These are phyloP conservation scores for Bauhinia variegata DNA, from an alignment of 306 rosid species.

Conservation along the genomic window DNA sequence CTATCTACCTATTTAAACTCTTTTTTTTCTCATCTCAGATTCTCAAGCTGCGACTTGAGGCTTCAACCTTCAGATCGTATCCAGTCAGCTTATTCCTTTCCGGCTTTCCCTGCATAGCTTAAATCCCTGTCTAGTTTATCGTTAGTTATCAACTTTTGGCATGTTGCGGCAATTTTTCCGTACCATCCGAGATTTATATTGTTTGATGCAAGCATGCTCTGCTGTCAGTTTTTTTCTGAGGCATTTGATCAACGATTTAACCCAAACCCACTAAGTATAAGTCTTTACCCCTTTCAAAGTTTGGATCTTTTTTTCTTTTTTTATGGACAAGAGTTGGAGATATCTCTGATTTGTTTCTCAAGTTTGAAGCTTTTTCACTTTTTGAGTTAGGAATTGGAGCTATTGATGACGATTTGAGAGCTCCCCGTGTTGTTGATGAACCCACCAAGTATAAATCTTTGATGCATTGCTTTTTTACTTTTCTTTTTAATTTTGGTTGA, in stretches of 20 bases:
- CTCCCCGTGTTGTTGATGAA: no score
- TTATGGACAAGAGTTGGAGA: no score
- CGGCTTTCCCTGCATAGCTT: no score
- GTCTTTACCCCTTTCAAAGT: no score
- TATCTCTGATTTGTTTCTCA: neutral
- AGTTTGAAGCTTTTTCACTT: neutral
- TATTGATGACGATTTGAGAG: slow-evolving; percentile 75
- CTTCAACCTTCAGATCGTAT: neutral
- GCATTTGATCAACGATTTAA: neutral
- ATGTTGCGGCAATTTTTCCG: slow-evolving; percentile 35
- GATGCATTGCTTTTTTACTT: no score
- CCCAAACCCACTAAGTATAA: no score
- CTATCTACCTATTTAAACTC: slow-evolving; percentile 43
- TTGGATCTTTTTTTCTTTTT: no score
- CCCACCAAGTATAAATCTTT: no score
- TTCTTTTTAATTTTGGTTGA: no score
- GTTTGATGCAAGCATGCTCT: slow-evolving; percentile 2
- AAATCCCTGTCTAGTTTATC: no score
- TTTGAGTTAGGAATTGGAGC: slow-evolving; percentile 15
- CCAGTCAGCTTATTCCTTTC: neutral
- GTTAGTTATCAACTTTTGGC: neutral
- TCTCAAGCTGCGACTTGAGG: neutral
- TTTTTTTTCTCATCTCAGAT: neutral
- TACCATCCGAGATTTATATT: slow-evolving; percentile 37
- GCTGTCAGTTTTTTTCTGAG: slow-evolving; percentile 32